Evolutionary conservation across 352 stramenopile species (phyloP).

Genomic region (Phytophthora kernoviae): DNA sequence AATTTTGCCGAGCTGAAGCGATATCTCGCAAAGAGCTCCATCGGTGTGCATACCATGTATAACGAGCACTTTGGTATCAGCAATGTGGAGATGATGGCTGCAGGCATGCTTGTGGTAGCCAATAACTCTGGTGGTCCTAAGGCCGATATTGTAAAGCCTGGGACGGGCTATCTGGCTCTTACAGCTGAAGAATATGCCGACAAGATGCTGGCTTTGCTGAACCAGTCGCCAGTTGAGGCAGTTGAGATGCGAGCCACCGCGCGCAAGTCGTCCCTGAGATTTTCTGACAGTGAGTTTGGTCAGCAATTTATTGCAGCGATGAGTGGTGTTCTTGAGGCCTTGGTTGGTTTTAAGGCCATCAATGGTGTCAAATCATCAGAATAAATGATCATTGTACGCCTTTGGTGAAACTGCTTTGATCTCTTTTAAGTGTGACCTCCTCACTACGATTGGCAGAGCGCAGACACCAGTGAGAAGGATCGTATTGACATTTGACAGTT

Average conservation of each 20-base stretch:
- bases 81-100: slow-evolving; percentile 99
- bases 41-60: slow-evolving; percentile 99
- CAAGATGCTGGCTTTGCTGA: slow-evolving; percentile 70
- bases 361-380: slow-evolving; percentile 18
- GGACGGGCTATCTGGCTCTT: slow-evolving; percentile 81
- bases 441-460: too few species aligned
- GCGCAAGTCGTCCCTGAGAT: slow-evolving; percentile 58
- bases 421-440: too few species aligned
- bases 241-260: slow-evolving; percentile 46
- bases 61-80: slow-evolving; percentile 99
- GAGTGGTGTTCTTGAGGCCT: slow-evolving; percentile 21
- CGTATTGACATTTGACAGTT: not conserved
- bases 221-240: slow-evolving; percentile 33
- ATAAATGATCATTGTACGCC: slow-evolving; percentile 7
- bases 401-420: too few species aligned
- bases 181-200: slow-evolving; percentile 91
- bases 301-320: slow-evolving; percentile 68
- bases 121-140: slow-evolving; percentile 98
- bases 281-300: slow-evolving; percentile 77
- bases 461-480: too few species aligned
- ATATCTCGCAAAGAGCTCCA: slow-evolving; percentile 81
- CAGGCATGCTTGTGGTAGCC: slow-evolving; percentile 95
- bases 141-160: slow-evolving; percentile 91
- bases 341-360: slow-evolving; percentile 5
- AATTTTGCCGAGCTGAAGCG: slow-evolving; percentile 93